phyloP scores from a whole-genome alignment of 768 basidiomycete species.

The Hericium erinaceus region DNA sequence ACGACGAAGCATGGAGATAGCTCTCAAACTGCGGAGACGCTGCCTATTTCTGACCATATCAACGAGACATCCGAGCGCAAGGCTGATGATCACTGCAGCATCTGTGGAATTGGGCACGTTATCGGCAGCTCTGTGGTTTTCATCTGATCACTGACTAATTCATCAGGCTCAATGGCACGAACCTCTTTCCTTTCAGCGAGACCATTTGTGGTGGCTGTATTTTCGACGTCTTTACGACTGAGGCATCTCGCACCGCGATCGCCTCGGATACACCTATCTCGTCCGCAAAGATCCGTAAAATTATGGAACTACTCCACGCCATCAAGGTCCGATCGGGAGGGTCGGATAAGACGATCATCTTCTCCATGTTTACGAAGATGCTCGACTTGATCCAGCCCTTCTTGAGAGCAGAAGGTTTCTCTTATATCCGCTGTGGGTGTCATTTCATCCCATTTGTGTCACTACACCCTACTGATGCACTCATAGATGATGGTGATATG shows the following conservation, averaged over 20 bases:
- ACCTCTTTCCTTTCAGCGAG: too few relatives aligned
- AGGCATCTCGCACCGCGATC: too few relatives aligned
- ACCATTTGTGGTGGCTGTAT: too few relatives aligned
- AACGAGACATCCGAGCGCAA: slow-evolving; percentile 27
- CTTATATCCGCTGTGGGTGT: slow-evolving; percentile 80
- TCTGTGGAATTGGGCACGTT: not conserved
- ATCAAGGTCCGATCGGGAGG: slow-evolving; percentile 33
- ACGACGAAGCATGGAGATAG: slow-evolving; percentile 26
- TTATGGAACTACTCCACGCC: slow-evolving; percentile 56
- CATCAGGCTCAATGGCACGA: too few relatives aligned
- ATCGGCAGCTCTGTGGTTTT: too few relatives aligned
- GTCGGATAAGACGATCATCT: slow-evolving; percentile 86
- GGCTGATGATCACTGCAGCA: slow-evolving; percentile 16
- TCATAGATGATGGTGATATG: slow-evolving; percentile 82
- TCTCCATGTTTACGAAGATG: slow-evolving; percentile 85
- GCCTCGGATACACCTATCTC: slow-evolving; percentile 21
- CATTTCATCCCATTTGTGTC: not conserved
- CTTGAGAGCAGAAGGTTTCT: slow-evolving; percentile 52
- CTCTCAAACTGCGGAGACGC: too few relatives aligned
- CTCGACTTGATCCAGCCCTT: slow-evolving; percentile 82
- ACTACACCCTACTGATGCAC: not conserved
- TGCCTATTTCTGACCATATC: too few relatives aligned
- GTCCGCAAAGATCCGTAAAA: slow-evolving; percentile 81
- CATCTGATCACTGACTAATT: too few relatives aligned
- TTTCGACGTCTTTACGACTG: too few relatives aligned